These are phyloP conservation scores for Marasmius tenuissimus DNA, from an alignment of 1,284 basidiomycete genomes.

Conservation along the genomic window DNA sequence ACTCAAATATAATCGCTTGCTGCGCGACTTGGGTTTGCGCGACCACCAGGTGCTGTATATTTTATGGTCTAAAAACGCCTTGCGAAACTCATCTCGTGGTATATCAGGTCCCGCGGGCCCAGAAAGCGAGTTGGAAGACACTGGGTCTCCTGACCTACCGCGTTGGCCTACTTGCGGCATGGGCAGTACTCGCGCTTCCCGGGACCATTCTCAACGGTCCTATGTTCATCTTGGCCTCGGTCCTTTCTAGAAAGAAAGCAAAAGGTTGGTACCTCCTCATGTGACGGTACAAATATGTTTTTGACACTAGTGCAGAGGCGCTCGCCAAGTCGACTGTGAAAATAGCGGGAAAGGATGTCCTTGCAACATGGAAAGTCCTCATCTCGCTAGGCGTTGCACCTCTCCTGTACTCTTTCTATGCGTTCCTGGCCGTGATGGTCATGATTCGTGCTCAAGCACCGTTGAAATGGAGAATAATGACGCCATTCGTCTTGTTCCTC, in stretches of 20 bases:
- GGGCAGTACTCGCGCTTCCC: slow-evolving; percentile 88
- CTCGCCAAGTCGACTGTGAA: slow-evolving; percentile 96
- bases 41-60: slow-evolving; percentile 83
- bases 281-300: slow-evolving; percentile 8
- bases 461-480: slow-evolving; percentile 67
- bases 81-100: slow-evolving; percentile 1
- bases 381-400: slow-evolving; percentile 93
- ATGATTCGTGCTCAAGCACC: slow-evolving; percentile 71
- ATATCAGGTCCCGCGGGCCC: slow-evolving; percentile 73
- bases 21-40: slow-evolving; percentile 92
- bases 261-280: slow-evolving; percentile 60
- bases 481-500: slow-evolving; percentile 79
- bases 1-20: slow-evolving; percentile 90
- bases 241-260: slow-evolving; percentile 89
- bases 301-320: slow-evolving; percentile 65
- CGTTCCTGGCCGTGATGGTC: slow-evolving; percentile 76
- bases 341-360: slow-evolving; percentile 91
- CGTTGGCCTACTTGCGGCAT: slow-evolving; percentile 76
- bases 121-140: slow-evolving; percentile 87
- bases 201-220: slow-evolving; percentile 95
- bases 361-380: slow-evolving; percentile 98
- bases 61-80: neutral
- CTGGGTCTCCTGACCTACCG: slow-evolving; percentile 87
- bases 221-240: slow-evolving; percentile 91
- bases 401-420: slow-evolving; percentile 85